phyloP scores from a whole-genome alignment of 164 flowering plant genomes.

The Sextonia rubra region DNA sequence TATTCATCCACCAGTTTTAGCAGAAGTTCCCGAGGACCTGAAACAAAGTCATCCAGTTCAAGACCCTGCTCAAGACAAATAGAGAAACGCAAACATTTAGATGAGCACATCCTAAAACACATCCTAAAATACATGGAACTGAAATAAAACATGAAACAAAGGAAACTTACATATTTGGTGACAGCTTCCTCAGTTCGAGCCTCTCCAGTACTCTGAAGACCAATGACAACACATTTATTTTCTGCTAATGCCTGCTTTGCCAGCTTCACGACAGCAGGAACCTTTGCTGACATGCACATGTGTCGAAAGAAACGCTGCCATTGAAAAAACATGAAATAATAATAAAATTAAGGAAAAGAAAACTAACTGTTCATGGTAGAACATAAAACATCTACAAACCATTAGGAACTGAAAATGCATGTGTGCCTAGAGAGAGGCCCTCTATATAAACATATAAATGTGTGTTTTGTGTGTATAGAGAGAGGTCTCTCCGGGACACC shows the following conservation, averaged over 20 bases:
- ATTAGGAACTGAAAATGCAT: neutral
- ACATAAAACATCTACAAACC: neutral
- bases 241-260: conserved; percentile 73
- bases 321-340: conserved; percentile 7
- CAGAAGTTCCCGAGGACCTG: conserved; percentile 96
- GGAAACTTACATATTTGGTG: conserved; percentile 66
- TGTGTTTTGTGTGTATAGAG: too few species aligned
- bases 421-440: too few species aligned
- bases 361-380: neutral
- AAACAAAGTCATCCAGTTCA: conserved; percentile 95
- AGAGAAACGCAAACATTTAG: conserved; percentile 5
- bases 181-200: conserved; percentile 99
- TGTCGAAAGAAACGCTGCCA: conserved; percentile 96
- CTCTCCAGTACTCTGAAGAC: conserved; percentile 98
- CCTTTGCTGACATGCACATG: conserved; percentile 99
- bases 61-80: conserved; percentile 45
- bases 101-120: neutral
- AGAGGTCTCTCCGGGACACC: too few species aligned
- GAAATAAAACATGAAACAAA: conserved; percentile 16
- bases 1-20: conserved; percentile 94
- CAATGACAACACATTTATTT: conserved; percentile 89
- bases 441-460: too few species aligned
- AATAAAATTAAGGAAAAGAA: neutral
- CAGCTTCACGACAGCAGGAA: conserved; percentile 80
- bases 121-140: neutral